These are phyloP conservation scores for Sodiomyces alkalinus DNA, from an alignment of 2,329 filamentous ascomycete species.

Conservation along the genomic window DNA sequence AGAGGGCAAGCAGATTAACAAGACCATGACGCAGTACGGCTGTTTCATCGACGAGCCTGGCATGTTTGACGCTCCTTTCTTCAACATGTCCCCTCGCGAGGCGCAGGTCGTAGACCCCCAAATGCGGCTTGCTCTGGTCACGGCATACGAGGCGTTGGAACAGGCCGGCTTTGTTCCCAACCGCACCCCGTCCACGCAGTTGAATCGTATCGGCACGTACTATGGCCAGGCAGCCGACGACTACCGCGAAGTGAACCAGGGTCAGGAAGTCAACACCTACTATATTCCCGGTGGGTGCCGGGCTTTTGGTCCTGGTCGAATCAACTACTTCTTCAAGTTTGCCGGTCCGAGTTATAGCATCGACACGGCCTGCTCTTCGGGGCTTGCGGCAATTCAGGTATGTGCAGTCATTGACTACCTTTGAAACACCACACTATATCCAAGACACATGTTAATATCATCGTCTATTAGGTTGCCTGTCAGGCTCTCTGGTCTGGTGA, in stretches of 20 bases:
- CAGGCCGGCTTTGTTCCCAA: constrained; percentile 57
- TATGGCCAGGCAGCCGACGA: constrained; percentile 68
- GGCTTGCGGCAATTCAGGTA: constrained; percentile 56
- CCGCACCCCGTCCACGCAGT: constrained; percentile 48
- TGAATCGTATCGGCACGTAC: constrained; percentile 49
- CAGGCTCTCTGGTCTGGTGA: constrained; percentile 61
- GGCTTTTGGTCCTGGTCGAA: constrained; percentile 41
- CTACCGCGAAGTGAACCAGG: constrained; percentile 63
- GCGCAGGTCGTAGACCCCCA: constrained; percentile 58
- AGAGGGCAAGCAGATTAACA: constrained; percentile 47
- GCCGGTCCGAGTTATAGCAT: constrained; percentile 57
- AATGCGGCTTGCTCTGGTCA: constrained; percentile 57
- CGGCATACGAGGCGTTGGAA: constrained; percentile 68
- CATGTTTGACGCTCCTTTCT: constrained; percentile 53
- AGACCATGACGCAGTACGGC: constrained; percentile 22
- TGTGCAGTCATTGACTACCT: too few species aligned
- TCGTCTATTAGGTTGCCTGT: too few species aligned
- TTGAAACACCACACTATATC: too few species aligned
- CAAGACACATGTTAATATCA: too few species aligned
- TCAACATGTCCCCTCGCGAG: constrained; percentile 59
- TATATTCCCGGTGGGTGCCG: constrained; percentile 34
- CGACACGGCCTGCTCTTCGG: constrained; percentile 65
- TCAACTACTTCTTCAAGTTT: constrained; percentile 70
- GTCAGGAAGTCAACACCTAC: constrained; percentile 48
- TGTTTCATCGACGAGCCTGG: constrained; percentile 47